Percentiles rank a stretch among this genome's conserved stretches.
Evolutionary conservation across 257 asterid genomes (phyloP).

Genomic region (Prunella vulgaris): DNA sequence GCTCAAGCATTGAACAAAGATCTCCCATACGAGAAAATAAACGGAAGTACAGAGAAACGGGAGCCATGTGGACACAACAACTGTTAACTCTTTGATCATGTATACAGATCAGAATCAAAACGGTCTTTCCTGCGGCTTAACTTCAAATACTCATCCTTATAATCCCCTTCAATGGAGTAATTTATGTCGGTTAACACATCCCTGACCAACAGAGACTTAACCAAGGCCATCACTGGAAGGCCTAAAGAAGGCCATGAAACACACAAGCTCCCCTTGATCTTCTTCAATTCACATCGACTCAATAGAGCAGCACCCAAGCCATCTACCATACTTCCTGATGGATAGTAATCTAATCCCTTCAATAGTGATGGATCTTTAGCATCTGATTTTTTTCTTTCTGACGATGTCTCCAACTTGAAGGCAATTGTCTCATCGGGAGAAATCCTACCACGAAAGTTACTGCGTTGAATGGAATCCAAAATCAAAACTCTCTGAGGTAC

Average conservation of each 20-base stretch:
- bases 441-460: conserved; percentile 76
- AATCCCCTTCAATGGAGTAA: conserved; percentile 29
- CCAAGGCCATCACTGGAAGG: conserved; percentile 43
- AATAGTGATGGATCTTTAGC: conserved; percentile 35
- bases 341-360: conserved; percentile 63
- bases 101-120: conserved; percentile 68
- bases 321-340: conserved; percentile 94
- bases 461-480: conserved; percentile 65
- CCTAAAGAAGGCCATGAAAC: conserved; percentile 91
- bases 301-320: conserved; percentile 82
- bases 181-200: conserved; percentile 47
- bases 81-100: conserved; percentile 38
- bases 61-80: conserved; percentile 1
- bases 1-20: neutral
- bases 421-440: conserved; percentile 65
- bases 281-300: conserved; percentile 70
- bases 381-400: conserved; percentile 39
- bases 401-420: conserved; percentile 75
- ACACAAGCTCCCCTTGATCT: conserved; percentile 61
- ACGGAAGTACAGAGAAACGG: conserved; percentile 13
- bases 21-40: neutral
- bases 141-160: conserved; percentile 43
- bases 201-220: conserved; percentile 58
- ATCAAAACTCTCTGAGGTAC: conserved; percentile 72
- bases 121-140: conserved; percentile 48